Base-by-base conservation (phyloP, 2,329 filamentous ascomycete genomes). In the Metarhizium sp. region DNA sequence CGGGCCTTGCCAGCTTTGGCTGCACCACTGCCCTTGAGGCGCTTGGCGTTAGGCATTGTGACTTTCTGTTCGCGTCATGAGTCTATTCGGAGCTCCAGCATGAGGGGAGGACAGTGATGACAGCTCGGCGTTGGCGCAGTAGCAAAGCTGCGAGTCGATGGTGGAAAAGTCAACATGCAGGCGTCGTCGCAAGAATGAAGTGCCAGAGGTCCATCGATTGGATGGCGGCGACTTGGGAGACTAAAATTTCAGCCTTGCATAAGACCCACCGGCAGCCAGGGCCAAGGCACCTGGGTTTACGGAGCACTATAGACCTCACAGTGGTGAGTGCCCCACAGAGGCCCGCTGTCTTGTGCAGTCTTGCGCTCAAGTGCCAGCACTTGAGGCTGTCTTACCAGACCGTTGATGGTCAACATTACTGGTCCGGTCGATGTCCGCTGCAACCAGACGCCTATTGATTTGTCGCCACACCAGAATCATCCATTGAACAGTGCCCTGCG, bases 21-120 rank as follows among this genome's bases (percentile, higher is more conserved):
- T 58, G 74, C 71, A 63, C 72, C 73, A 68, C 75, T 77, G 70
- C 77, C 77, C 66, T 78, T 82, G 60, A 78, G 75, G 67, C 80
- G 76, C 71, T 84, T 84, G 59, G 80, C 78, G 61, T 75, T 81
- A 63, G 80, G 80, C 81, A 84, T 83, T 60, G 55, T 49, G 14
- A 42, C 32, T 25, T 45, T 30, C 32, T 14, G 30, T 6, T 18
- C 51, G 38, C 53, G 50, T 55, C 55, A 57, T 55, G 55, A 25
- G 53, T 30, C n/a, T 16, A 46, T 47, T 8, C 38, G 32, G 30
- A 25, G 54, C n/a, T 51, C 11, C 46, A 34, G n/a, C 30, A 18
- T 38, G 38, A 53, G 20, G 25, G 29, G 2, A 38, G 42, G 10
- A 30, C 14, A 18, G 30, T 6, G 14, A 20, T 10, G 42, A 32